phyloP scores from a whole-genome alignment of 2,329 filamentous ascomycete genomes.

The Calonectria honghensis region DNA sequence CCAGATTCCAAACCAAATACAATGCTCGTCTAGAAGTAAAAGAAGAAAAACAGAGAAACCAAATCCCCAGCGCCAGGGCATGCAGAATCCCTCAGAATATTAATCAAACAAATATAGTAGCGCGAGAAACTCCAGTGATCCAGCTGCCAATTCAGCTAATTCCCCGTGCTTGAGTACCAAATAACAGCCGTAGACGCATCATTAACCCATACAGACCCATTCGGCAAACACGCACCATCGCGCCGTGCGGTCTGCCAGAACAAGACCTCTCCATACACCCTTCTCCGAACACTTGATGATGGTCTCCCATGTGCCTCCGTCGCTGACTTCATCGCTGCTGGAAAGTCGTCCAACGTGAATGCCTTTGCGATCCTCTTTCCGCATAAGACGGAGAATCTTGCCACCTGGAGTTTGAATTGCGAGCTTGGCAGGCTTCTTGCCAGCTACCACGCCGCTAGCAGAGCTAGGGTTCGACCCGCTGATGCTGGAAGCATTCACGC shows the following conservation, averaged over 20 bases:
- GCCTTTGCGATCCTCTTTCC: constrained; percentile 82
- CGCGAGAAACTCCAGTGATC: constrained; percentile 47
- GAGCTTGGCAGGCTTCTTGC: constrained; percentile 92
- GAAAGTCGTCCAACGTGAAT: constrained; percentile 67
- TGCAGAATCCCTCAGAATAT: constrained; percentile 54
- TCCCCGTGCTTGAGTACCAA: constrained; percentile 15
- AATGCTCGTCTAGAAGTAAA: constrained; percentile 38
- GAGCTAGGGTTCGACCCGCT: constrained; percentile 75
- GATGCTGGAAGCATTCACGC: constrained; percentile 76
- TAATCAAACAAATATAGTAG: constrained; percentile 47
- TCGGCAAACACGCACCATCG: constrained; percentile 95
- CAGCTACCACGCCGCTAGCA: constrained; percentile 70
- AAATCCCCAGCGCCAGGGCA: constrained; percentile 49
- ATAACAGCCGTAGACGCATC: constrained; percentile 14
- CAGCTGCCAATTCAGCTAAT: constrained; percentile 33
- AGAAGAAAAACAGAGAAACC: constrained; percentile 38
- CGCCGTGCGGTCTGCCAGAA: constrained; percentile 88
- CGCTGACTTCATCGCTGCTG: constrained; percentile 75
- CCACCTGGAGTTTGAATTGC: constrained; percentile 96
- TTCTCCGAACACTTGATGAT: constrained; percentile 92
- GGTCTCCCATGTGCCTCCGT: constrained; percentile 89
- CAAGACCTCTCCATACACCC: constrained; percentile 87
- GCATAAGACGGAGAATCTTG: constrained; percentile 92
- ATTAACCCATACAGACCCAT: constrained; percentile 78
- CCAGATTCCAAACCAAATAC: constrained; percentile 39